A percentile compares a stretch with the other conserved stretches of the same genome.
Conservation (phyloP, 192 early-diverging fungal genomes). For the Allomyces javanicus region DNA sequence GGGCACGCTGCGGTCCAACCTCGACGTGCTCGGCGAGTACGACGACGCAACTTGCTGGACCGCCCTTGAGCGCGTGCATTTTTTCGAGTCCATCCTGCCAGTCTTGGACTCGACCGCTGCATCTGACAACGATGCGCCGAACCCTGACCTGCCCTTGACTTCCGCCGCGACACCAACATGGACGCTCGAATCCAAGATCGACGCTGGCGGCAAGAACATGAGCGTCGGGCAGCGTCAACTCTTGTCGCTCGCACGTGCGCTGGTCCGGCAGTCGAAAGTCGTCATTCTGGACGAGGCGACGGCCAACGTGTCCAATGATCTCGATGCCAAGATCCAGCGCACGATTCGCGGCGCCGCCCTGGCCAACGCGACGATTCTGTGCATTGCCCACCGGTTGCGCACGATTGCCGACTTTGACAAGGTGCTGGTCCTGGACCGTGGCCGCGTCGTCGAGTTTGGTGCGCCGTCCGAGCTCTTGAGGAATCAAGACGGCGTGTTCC, state of each 20-base stretch:
- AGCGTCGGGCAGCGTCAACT: constrained; percentile 63
- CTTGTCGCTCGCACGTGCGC: constrained; percentile 55
- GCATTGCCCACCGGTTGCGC: constrained; percentile 73
- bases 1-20: constrained; percentile 66
- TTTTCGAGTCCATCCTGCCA: not conserved
- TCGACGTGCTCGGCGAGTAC: constrained; percentile 72
- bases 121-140: not conserved
- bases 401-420: constrained; percentile 71
- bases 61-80: constrained; percentile 49
- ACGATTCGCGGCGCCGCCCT: constrained; percentile 63
- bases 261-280: constrained; percentile 41
- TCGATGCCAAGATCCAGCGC: constrained; percentile 65
- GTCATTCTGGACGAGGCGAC: constrained; percentile 81
- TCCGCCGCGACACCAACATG: constrained; percentile 2
- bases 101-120: not conserved
- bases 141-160: not conserved
- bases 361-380: constrained; percentile 50
- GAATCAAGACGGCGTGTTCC: constrained; percentile 39
- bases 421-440: constrained; percentile 59
- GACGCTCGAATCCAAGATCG: constrained; percentile 54
- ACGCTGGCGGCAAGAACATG: constrained; percentile 65
- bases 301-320: constrained; percentile 66
- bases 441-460: constrained; percentile 64
- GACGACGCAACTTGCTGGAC: constrained; percentile 57
- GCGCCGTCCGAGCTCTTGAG: constrained; percentile 47